Conservation (phyloP, 345 rosid genomes). For the Acer campestre region DNA sequence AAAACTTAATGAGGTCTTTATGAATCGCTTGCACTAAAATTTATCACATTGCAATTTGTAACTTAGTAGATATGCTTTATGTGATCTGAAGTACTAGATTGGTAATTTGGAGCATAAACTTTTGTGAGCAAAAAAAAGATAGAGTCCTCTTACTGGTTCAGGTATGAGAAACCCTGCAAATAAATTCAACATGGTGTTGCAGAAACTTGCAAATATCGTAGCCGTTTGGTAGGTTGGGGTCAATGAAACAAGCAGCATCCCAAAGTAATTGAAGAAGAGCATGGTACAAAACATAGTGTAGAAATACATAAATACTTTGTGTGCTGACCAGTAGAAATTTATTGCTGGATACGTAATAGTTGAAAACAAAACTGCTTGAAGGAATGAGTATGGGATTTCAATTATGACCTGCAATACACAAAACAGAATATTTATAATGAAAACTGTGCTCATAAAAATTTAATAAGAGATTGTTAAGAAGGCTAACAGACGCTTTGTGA, state of each 20-base stretch:
- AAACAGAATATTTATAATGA: neutral
- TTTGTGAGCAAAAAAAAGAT: neutral
- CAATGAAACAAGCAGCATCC: slow-evolving; percentile 49
- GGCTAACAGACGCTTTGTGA: neutral
- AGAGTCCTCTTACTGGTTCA: slow-evolving; percentile 37
- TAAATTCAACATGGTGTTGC: slow-evolving; percentile 30
- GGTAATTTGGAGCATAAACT: neutral
- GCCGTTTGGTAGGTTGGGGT: slow-evolving; percentile 45
- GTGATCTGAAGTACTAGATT: neutral
- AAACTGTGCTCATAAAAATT: neutral
- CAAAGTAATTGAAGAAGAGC: slow-evolving; percentile 48
- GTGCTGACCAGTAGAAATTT: slow-evolving; percentile 36
- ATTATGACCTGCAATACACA: slow-evolving; percentile 33
- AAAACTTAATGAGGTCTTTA: neutral
- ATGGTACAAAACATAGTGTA: slow-evolving; percentile 43
- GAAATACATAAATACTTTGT: slow-evolving; percentile 48
- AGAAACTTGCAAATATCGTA: slow-evolving; percentile 31
- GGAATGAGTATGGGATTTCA: slow-evolving; percentile 46
- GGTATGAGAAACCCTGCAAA: slow-evolving; percentile 56
- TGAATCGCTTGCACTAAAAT: neutral
- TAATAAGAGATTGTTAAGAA: neutral
- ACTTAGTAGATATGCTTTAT: neutral
- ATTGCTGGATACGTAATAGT: slow-evolving; percentile 43
- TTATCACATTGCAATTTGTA: neutral
- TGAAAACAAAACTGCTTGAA: slow-evolving; percentile 39